These are phyloP conservation scores for Ceratobasidium sp. DNA, from an alignment of 1,284 basidiomycete genomes.

Conservation along the genomic window DNA sequence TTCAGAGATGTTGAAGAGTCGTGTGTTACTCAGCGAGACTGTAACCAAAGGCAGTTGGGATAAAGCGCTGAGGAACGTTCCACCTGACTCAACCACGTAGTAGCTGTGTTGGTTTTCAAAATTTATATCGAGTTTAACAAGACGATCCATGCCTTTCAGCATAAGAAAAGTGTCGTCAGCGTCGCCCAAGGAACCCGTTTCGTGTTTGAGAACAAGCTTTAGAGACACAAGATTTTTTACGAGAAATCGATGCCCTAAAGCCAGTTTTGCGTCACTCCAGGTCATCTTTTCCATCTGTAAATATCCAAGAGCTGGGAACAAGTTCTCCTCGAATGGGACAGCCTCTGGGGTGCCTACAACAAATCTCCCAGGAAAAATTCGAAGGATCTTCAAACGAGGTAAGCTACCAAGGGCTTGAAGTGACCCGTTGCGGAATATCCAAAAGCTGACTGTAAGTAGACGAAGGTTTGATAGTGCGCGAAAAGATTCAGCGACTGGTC, in stretches of 20 bases:
- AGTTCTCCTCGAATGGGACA: neutral
- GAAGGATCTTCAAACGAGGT: neutral
- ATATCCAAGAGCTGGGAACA: neutral
- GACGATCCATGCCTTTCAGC: neutral
- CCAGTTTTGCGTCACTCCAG: neutral
- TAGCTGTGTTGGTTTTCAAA: no score
- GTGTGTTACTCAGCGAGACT: neutral
- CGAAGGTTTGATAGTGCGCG: neutral
- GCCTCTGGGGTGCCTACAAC: neutral
- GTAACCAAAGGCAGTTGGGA: neutral
- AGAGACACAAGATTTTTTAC: neutral
- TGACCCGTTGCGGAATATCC: neutral
- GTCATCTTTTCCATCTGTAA: neutral
- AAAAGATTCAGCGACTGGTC: neutral
- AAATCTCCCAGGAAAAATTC: neutral
- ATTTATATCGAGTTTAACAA: neutral
- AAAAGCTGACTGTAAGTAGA: neutral
- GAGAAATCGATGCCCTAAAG: neutral
- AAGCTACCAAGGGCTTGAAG: neutral
- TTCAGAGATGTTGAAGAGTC: neutral
- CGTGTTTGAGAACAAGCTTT: no score
- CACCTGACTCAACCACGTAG: neutral
- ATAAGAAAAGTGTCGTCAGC: no score
- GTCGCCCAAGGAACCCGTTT: neutral
- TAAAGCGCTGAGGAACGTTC: neutral